These are phyloP conservation scores for Yarrowia sp. DNA, from an alignment of 805 yeast genomes.

Conservation along the genomic window DNA sequence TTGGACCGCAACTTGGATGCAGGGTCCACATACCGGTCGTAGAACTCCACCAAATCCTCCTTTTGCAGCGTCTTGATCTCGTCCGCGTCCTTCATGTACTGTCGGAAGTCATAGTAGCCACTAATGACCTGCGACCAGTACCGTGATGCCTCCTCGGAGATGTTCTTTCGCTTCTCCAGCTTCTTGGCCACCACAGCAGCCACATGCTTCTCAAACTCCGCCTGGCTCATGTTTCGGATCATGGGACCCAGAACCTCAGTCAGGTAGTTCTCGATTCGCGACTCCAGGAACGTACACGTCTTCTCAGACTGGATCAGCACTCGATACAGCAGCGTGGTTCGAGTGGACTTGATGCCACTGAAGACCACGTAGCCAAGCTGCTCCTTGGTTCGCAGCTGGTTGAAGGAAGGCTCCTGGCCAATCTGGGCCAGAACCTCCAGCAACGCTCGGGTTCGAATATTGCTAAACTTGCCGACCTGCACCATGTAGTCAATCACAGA, in stretches of 20 bases:
- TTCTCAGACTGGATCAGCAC: conserved; percentile 82
- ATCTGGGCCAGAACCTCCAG: conserved; percentile 70
- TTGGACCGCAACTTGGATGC: conserved; percentile 41
- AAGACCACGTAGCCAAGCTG: conserved; percentile 94
- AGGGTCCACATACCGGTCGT: conserved; percentile 46
- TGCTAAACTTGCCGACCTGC: conserved; percentile 57
- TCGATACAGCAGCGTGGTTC: conserved; percentile 72
- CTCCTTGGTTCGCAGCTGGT: conserved; percentile 86
- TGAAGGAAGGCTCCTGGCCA: conserved; percentile 83
- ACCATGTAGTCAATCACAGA: conserved; percentile 78
- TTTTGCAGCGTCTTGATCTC: conserved; percentile 54
- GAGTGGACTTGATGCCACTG: conserved; percentile 63
- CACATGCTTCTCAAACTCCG: conserved; percentile 67
- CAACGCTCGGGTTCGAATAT: conserved; percentile 48
- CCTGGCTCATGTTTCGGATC: conserved; percentile 53
- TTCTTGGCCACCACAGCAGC: conserved; percentile 65
- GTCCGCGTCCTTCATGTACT: conserved; percentile 56
- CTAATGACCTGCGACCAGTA: conserved; percentile 66
- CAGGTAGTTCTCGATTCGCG: conserved; percentile 70
- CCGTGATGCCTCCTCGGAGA: conserved; percentile 68
- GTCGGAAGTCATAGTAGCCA: conserved; percentile 76
- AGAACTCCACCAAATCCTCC: conserved; percentile 57
- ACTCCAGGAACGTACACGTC: conserved; percentile 67
- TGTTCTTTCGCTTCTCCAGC: conserved; percentile 69
- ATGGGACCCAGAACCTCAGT: conserved; percentile 43